phyloP scores from a whole-genome alignment of 345 rosid species.

The Ceriops tagal region DNA sequence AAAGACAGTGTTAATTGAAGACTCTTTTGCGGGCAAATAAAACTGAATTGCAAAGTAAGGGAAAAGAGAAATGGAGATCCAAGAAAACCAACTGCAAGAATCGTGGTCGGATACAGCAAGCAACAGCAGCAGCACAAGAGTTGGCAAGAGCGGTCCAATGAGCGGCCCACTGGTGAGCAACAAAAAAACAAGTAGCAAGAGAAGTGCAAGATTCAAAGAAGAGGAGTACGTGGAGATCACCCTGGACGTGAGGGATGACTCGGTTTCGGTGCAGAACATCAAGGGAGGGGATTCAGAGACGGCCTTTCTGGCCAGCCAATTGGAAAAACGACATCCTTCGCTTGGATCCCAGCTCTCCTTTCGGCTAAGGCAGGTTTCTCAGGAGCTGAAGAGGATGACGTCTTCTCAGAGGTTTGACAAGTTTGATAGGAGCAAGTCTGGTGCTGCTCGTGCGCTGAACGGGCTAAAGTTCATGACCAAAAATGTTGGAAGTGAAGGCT shows the following conservation, averaged over 20 bases:
- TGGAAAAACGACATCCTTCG: constrained; percentile 34
- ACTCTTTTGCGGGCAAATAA: neutral
- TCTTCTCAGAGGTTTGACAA: constrained; percentile 36
- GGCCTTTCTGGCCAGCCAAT: constrained; percentile 34
- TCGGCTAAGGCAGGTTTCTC: constrained; percentile 49
- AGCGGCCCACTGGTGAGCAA: constrained; percentile 36
- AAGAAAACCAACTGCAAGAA: constrained; percentile 25
- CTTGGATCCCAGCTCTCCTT: constrained; percentile 39
- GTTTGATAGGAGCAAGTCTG: constrained; percentile 55
- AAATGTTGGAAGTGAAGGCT: constrained; percentile 45
- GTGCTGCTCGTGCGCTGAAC: constrained; percentile 60
- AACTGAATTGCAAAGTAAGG: neutral
- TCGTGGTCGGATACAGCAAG: constrained; percentile 44
- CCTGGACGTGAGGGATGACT: constrained; percentile 44
- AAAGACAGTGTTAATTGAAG: neutral
- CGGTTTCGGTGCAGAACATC: constrained; percentile 39
- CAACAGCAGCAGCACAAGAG: constrained; percentile 31
- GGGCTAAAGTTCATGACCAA: constrained; percentile 61
- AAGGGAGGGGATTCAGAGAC: constrained; percentile 40
- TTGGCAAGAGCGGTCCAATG: constrained; percentile 43
- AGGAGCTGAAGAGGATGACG: constrained; percentile 49
- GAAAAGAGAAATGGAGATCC: constrained; percentile 35
- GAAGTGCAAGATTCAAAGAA: constrained; percentile 42
- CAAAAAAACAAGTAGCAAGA: constrained; percentile 29
- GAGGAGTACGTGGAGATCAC: constrained; percentile 55